Conservation (phyloP, 2,329 filamentous ascomycete genomes). For the Diaporthe ilicicola region DNA sequence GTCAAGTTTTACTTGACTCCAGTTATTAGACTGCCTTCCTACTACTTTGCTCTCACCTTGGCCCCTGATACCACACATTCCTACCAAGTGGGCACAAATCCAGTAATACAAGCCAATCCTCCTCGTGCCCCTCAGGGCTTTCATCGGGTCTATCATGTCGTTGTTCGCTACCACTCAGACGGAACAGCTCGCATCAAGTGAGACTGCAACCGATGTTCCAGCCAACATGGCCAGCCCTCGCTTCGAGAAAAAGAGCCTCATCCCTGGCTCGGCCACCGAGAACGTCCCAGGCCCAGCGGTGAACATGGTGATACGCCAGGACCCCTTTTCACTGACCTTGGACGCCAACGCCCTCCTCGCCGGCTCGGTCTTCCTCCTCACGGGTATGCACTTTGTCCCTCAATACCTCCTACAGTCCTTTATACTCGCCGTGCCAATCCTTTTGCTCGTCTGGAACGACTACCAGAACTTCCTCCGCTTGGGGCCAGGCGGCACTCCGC, state of each 20-base stretch:
- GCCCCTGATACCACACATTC: background rate
- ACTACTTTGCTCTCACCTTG: background rate
- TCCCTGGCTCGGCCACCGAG: conserved; percentile 25
- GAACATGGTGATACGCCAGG: conserved; percentile 56
- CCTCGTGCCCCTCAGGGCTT: background rate
- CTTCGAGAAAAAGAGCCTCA: conserved; percentile 26
- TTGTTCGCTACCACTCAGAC: conserved; percentile 13
- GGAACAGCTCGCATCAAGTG: background rate
- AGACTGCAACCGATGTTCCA: background rate
- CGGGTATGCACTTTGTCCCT: conserved; percentile 61
- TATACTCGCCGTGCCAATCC: conserved; percentile 57
- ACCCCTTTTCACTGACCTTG: conserved; percentile 62
- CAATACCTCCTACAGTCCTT: conserved; percentile 57
- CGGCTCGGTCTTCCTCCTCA: conserved; percentile 54
- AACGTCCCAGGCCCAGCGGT: conserved; percentile 41
- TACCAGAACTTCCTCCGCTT: conserved; percentile 80
- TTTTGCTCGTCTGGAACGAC: conserved; percentile 70
- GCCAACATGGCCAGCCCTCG: background rate
- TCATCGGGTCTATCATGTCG: background rate
- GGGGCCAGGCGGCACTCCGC: conserved; percentile 82
- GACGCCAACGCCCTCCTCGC: conserved; percentile 58
- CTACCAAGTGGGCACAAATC: background rate
- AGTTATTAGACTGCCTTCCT: conserved; percentile 31
- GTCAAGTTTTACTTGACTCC: conserved; percentile 8
- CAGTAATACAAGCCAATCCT: background rate